These are phyloP conservation scores for Termitomyces sp. DNA, from an alignment of 768 basidiomycete species.

Conservation along the genomic window DNA sequence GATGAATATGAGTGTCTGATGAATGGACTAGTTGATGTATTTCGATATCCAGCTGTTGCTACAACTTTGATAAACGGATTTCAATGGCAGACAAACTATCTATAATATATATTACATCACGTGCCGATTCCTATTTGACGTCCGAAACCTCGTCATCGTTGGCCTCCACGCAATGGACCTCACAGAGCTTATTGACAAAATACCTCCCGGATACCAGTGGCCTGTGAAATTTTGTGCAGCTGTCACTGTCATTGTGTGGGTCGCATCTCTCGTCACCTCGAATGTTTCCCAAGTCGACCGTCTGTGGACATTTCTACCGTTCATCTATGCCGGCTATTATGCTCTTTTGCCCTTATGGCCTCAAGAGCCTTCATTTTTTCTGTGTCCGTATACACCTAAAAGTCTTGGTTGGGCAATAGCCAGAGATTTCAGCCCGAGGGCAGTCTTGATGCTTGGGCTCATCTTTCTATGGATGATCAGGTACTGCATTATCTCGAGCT, in stretches of 20 bases:
- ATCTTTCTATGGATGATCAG: constrained; percentile 65
- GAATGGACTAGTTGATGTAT: neutral
- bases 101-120: neutral
- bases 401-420: constrained; percentile 33
- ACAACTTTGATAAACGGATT: neutral
- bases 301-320: constrained; percentile 73
- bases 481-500: constrained; percentile 20
- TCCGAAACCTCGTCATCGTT: neutral
- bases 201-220: constrained; percentile 47
- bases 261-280: constrained; percentile 60
- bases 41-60: neutral
- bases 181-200: constrained; percentile 9
- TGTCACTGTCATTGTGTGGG: constrained; percentile 42
- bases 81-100: no score
- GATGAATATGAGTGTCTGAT: constrained; percentile 94
- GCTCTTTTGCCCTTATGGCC: constrained; percentile 68
- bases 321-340: constrained; percentile 79
- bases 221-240: constrained; percentile 58
- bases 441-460: constrained; percentile 69
- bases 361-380: constrained; percentile 28
- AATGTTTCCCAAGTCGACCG: constrained; percentile 90
- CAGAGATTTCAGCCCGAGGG: constrained; percentile 60
- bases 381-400: constrained; percentile 56
- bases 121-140: neutral
- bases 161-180: constrained; percentile 5